phyloP scores from a whole-genome alignment of 139 green algal genomes.

The Coccomyxa sp. region DNA sequence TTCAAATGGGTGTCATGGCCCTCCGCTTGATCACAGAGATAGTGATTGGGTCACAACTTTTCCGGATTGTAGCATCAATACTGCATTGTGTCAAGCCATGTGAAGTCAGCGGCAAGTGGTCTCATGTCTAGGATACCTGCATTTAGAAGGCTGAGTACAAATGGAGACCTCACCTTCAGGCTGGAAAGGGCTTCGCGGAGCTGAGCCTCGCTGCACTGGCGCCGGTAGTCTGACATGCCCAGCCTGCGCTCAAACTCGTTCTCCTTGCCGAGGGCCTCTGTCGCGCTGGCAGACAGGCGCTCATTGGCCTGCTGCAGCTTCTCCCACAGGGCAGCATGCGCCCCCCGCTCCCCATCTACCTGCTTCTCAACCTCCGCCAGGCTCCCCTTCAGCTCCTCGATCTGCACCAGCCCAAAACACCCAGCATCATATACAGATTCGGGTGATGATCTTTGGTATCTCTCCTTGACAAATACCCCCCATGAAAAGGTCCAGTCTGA shows the following conservation, averaged over 20 bases:
- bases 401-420: neutral
- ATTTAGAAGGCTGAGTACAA: no score
- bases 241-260: neutral
- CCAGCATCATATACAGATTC: no score
- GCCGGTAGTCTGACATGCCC: neutral
- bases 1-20: no score
- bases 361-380: neutral
- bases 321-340: neutral
- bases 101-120: no score
- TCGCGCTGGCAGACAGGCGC: neutral
- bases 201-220: neutral
- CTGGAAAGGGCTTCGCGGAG: neutral
- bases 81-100: no score
- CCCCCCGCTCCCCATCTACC: neutral
- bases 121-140: no score
- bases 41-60: no score
- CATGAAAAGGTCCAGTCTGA: no score
- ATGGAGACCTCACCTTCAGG: neutral
- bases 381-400: neutral
- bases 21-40: no score
- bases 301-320: constrained; percentile 2
- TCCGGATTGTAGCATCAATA: no score
- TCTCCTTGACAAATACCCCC: no score
- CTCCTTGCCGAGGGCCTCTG: neutral
- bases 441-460: no score